Conservation (phyloP, 176 grass and related monocot genomes). For the Rhynchospora tenuis region DNA sequence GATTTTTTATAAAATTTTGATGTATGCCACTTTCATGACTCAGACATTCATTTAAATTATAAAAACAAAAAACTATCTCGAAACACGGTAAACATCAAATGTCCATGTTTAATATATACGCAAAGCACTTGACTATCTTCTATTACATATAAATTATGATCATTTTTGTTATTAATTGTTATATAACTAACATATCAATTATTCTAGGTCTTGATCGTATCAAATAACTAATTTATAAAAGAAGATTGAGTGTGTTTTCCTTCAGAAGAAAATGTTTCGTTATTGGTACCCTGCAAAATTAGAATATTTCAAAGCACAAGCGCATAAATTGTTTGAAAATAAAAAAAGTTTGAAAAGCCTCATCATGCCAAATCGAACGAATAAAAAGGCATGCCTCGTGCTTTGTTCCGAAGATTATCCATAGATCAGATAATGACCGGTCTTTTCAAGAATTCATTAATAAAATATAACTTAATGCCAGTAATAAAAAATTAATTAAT, state of each 20-base stretch:
- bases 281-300: neutral
- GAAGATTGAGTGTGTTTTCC: neutral
- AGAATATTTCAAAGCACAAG: neutral
- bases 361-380: neutral
- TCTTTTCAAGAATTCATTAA: slow-evolving; percentile 5
- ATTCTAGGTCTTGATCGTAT: too few relatives aligned
- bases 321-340: neutral
- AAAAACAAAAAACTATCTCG: too few relatives aligned
- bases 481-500: neutral
- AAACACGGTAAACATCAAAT: too few relatives aligned
- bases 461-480: neutral
- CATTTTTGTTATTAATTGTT: too few relatives aligned
- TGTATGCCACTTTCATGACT: too few relatives aligned
- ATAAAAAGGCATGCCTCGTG: neutral
- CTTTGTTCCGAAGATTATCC: neutral
- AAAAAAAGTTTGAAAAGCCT: neutral
- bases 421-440: neutral
- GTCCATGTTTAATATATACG: too few relatives aligned
- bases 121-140: too few relatives aligned
- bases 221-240: too few relatives aligned
- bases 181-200: too few relatives aligned
- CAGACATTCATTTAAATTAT: too few relatives aligned
- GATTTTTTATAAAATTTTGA: too few relatives aligned
- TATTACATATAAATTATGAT: too few relatives aligned
- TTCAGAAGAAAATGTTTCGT: neutral